phyloP scores from a whole-genome alignment of 2,329 filamentous ascomycete species.

The Pseudopithomyces maydicus region DNA sequence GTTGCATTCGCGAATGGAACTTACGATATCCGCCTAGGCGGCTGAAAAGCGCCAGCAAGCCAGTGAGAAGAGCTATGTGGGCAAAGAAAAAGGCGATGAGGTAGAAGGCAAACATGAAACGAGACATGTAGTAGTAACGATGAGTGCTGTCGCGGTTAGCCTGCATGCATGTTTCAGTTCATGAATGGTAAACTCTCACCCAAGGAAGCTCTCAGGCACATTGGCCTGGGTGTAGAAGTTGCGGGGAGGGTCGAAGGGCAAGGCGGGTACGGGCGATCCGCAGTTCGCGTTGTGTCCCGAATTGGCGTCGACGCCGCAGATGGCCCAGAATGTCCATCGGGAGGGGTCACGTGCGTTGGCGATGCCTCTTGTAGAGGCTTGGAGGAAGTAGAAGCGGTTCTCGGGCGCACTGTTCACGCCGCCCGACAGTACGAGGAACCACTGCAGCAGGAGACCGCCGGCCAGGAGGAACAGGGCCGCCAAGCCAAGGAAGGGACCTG shows the following conservation, averaged over 20 bases:
- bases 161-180: neutral
- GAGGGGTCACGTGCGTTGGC: conserved; percentile 62
- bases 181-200: conserved; percentile 28
- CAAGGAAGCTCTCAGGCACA: conserved; percentile 60
- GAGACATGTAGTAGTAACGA: conserved; percentile 81
- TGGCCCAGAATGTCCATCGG: conserved; percentile 90
- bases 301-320: conserved; percentile 66
- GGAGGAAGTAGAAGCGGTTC: conserved; percentile 82
- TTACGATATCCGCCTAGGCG: conserved; percentile 67
- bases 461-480: conserved; percentile 66
- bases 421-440: conserved; percentile 69
- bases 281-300: conserved; percentile 65
- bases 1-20: neutral
- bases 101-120: conserved; percentile 92
- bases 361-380: conserved; percentile 74
- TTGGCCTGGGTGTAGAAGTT: conserved; percentile 65
- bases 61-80: conserved; percentile 67
- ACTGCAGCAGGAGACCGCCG: conserved; percentile 65
- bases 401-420: conserved; percentile 62
- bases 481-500: conserved; percentile 62
- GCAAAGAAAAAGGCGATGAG: conserved; percentile 83
- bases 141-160: conserved; percentile 43
- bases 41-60: conserved; percentile 72
- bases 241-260: conserved; percentile 66
- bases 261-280: conserved; percentile 63